A percentile compares a stretch with the other conserved stretches of the same genome.
Evolutionary conservation across 257 asterid species (phyloP).

Genomic region (Nicotiana tomentosiformis): DNA sequence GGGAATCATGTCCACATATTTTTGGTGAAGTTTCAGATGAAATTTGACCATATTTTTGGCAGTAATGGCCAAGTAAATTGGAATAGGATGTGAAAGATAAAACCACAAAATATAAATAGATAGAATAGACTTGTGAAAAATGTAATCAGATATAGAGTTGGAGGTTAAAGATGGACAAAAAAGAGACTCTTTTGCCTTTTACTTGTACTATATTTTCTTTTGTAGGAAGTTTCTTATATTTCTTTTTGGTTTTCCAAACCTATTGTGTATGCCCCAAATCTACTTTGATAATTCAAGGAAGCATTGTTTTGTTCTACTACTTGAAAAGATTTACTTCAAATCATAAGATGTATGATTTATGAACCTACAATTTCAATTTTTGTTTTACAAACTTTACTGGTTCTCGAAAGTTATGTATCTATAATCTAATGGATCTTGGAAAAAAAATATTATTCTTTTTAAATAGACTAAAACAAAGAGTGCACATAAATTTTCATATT

Average conservation of each 20-base stretch:
- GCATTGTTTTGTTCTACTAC: not conserved
- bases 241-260: not conserved
- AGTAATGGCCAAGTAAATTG: not conserved
- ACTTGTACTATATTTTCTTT: not conserved
- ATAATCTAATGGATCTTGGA: too few relatives aligned
- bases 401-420: too few relatives aligned
- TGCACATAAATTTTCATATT: too few relatives aligned
- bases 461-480: too few relatives aligned
- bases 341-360: too few relatives aligned
- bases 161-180: not conserved
- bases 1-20: slow-evolving; percentile 25
- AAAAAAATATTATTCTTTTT: too few relatives aligned
- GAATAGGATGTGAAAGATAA: not conserved
- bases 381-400: too few relatives aligned
- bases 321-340: too few relatives aligned
- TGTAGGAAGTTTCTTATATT: not conserved
- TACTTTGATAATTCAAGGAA: not conserved
- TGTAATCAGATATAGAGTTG: not conserved
- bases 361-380: too few relatives aligned
- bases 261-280: not conserved
- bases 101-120: not conserved
- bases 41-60: not conserved
- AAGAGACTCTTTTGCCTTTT: not conserved
- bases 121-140: too few relatives aligned
- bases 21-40: slow-evolving; percentile 12